A percentile compares a stretch with the other conserved stretches of the same genome.
Conservation (phyloP, 2,329 filamentous ascomycete genomes). For the Hypoxylon sp. region DNA sequence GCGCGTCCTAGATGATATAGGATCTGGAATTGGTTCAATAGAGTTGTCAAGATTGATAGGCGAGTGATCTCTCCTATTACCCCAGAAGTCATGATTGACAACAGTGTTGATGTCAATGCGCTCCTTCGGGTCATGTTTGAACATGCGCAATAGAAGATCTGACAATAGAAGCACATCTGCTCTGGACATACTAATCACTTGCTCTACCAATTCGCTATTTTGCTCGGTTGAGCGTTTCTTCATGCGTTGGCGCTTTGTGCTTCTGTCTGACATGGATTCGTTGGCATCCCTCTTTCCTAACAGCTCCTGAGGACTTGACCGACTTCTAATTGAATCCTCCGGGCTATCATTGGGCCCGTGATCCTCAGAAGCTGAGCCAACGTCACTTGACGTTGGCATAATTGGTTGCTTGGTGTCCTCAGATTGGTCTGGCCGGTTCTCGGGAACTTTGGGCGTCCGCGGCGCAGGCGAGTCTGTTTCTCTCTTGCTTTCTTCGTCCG, state of each 20-base stretch:
- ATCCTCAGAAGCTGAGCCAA: background rate
- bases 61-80: constrained; percentile 23
- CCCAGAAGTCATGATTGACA: constrained; percentile 32
- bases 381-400: background rate
- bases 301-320: background rate
- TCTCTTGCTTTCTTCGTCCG: background rate
- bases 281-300: background rate
- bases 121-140: constrained; percentile 29
- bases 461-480: background rate
- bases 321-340: background rate
- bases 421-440: background rate
- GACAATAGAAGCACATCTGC: constrained; percentile 31
- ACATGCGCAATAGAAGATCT: constrained; percentile 31
- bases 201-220: constrained; percentile 8
- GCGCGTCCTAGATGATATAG: constrained; percentile 35
- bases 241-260: constrained; percentile 20
- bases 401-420: background rate
- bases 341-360: background rate
- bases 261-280: constrained; percentile 2
- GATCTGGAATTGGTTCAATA: constrained; percentile 18
- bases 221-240: background rate
- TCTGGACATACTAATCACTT: constrained; percentile 13
- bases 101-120: constrained; percentile 30
- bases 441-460: background rate
- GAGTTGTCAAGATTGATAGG: background rate